Evolutionary conservation across 495 filamentous ascomycete species (phyloP), one percentile per base, ranked within the genome.

Genomic region (Achaetomiella virescens): DNA sequence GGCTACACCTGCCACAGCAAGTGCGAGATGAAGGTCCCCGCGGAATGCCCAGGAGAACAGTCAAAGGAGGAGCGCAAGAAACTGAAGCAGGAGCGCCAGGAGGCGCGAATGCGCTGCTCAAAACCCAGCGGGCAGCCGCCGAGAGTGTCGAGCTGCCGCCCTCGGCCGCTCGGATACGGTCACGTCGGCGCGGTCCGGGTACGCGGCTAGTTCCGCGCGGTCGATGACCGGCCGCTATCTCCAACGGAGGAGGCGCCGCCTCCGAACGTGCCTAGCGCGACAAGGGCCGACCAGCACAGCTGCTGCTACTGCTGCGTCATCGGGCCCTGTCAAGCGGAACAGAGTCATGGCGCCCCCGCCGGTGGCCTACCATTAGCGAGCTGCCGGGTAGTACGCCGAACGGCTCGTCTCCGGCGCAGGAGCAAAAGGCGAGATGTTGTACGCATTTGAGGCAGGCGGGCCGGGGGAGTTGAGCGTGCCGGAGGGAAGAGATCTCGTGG

Each of bases 1-100:
- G 95, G 93, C 7, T 99, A 95, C 70, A 96, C 91, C 2, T 99
- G 93, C 63, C 93, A 99, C 73, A 92, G 84, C 75, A 97, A 99
- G 72, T 99, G 93, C 69, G 89, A 99, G 72, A 89, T 99, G 85
- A 99, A 97, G 67, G 95, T 97, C 1, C 91, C 93, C 0, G 89
- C 93, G 4, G 87, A 92, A 62, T 99, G 93, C 63, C 93, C 93
- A 0, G 93, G 93, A 36, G 93, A 97, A 69, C 84, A 89, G 65
- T 82, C 79, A 35, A 97, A 97, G 71, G 95, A 97, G 52, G 90
- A 95, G 54, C 89, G 85, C 76, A 97, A 96, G 76, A 92, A 88
- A 62, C 74, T 93, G 47, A 97, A 97, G 69, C 79, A 73, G 22
- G 84, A 88, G 63, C 81, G 87, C 46, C 91, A 97, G 71, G 83